phyloP scores from a whole-genome alignment of 2,329 filamentous ascomycete species.

The Pyricularia sp. region DNA sequence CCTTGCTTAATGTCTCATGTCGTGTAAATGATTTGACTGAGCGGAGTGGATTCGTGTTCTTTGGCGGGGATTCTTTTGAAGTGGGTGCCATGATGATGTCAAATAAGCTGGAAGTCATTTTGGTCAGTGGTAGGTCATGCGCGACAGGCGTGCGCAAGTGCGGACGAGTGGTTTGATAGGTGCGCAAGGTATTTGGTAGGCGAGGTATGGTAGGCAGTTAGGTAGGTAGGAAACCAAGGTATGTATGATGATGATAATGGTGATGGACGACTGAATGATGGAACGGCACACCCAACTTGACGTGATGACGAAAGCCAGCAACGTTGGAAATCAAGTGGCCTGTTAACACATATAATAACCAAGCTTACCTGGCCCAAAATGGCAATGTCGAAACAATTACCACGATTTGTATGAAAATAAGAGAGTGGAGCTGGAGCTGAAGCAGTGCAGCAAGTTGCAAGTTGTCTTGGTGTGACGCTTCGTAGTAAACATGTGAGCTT shows the following conservation, averaged over 20 bases:
- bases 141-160: neutral
- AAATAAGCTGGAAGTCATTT: conserved; percentile 17
- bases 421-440: neutral
- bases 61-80: conserved; percentile 8
- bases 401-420: neutral
- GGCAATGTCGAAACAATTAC: neutral
- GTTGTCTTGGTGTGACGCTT: neutral
- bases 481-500: neutral
- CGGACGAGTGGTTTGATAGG: too few relatives aligned
- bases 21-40: conserved; percentile 16
- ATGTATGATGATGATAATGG: neutral
- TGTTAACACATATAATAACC: neutral
- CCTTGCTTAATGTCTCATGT: conserved; percentile 7
- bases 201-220: neutral
- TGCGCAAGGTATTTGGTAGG: too few relatives aligned
- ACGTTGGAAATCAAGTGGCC: neutral
- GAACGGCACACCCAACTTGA: too few relatives aligned
- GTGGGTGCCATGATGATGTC: conserved; percentile 14
- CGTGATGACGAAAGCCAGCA: too few relatives aligned
- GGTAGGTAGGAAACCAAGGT: neutral
- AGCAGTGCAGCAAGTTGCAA: neutral
- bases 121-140: conserved; percentile 7
- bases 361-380: neutral
- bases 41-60: conserved; percentile 15
- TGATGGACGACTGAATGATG: neutral